These are phyloP conservation scores for Grosmannia clavigera DNA, from an alignment of 2,329 filamentous ascomycete genomes.

Conservation along the genomic window DNA sequence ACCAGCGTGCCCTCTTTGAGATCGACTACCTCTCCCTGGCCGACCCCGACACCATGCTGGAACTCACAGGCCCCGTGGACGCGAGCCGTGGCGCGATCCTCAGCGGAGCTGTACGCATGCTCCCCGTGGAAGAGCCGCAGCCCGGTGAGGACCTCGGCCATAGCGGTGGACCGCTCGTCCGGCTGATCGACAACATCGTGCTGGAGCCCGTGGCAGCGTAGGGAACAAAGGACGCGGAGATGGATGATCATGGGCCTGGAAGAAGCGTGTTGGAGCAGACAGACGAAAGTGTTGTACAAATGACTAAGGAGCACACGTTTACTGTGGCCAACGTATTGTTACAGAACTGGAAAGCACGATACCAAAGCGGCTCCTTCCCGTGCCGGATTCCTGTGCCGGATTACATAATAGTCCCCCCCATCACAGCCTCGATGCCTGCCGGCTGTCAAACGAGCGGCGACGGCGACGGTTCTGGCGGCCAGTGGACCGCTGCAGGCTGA, in stretches of 20 bases:
- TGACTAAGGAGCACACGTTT: not conserved
- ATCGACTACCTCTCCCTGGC: slow-evolving; percentile 89
- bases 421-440: not conserved
- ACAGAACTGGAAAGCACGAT: not conserved
- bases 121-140: slow-evolving; percentile 59
- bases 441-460: not conserved
- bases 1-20: slow-evolving; percentile 59
- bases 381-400: not conserved
- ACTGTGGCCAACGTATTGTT: not conserved
- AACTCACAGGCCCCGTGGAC: slow-evolving; percentile 51
- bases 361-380: not conserved
- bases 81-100: slow-evolving; percentile 62
- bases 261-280: not conserved
- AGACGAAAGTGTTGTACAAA: not conserved
- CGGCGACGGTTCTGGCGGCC: not conserved
- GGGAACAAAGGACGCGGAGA: not conserved
- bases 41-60: slow-evolving; percentile 71
- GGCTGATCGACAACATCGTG: slow-evolving; percentile 90
- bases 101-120: slow-evolving; percentile 84
- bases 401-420: not conserved
- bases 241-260: no score
- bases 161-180: slow-evolving; percentile 59
- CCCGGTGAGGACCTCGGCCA: slow-evolving; percentile 65
- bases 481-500: slow-evolving; percentile 30
- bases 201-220: slow-evolving; percentile 30